Conservation (phyloP, 495 filamentous ascomycete genomes). For the Xylaria longipes region DNA sequence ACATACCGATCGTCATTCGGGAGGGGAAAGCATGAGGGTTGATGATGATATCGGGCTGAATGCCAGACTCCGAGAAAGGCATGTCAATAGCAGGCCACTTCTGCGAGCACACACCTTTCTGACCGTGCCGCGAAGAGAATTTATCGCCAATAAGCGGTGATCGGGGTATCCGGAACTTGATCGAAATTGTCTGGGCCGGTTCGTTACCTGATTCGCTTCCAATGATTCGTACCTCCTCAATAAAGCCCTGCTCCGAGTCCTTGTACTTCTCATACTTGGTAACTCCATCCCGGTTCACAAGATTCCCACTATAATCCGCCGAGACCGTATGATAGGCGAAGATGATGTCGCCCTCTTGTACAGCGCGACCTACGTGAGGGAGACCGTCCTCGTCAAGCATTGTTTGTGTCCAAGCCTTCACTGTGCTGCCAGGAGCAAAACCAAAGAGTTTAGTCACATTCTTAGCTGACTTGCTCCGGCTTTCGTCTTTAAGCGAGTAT, state of each 20-base stretch:
- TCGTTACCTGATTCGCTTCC: constrained; percentile 81
- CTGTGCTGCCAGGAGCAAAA: constrained; percentile 72
- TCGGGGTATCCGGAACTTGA: constrained; percentile 91
- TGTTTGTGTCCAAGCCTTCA: constrained; percentile 67
- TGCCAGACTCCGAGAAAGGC: constrained; percentile 97
- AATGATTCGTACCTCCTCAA: constrained; percentile 92
- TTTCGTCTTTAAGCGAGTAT: constrained; percentile 76
- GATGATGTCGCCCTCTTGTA: constrained; percentile 81
- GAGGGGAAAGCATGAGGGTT: constrained; percentile 99
- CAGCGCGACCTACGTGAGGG: constrained; percentile 74
- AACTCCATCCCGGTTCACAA: constrained; percentile 76
- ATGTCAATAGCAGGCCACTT: constrained; percentile 94
- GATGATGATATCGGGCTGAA: constrained; percentile 97
- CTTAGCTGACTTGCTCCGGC: constrained; percentile 58
- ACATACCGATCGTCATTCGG: constrained; percentile 99
- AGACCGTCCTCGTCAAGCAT: constrained; percentile 87
- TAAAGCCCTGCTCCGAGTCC: constrained; percentile 81
- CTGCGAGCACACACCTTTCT: constrained; percentile 97
- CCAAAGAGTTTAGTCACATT: constrained; percentile 80
- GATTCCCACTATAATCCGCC: constrained; percentile 74
- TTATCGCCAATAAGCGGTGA: constrained; percentile 96
- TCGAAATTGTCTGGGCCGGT: constrained; percentile 81
- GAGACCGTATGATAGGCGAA: constrained; percentile 90
- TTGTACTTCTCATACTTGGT: constrained; percentile 92
- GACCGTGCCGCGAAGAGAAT: constrained; percentile 96